These are phyloP conservation scores for Eucalyptus albens DNA, from an alignment of 345 rosid species.

Conservation along the genomic window DNA sequence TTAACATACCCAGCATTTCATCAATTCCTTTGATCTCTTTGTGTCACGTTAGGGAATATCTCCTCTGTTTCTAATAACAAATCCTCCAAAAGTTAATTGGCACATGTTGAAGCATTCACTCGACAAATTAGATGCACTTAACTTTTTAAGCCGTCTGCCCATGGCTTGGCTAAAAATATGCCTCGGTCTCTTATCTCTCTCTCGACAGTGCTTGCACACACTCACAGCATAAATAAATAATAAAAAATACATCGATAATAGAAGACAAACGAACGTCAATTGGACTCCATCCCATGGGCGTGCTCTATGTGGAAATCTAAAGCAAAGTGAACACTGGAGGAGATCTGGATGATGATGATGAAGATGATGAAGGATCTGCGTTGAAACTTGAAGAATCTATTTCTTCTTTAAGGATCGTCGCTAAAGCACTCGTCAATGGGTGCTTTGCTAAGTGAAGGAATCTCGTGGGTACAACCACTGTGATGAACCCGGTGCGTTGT, in stretches of 20 bases:
- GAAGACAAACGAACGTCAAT: not conserved
- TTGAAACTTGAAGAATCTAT: conserved; percentile 2
- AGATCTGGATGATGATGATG: not conserved
- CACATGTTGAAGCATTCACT: not conserved
- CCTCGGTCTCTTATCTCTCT: not conserved
- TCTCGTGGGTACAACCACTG: conserved; percentile 37
- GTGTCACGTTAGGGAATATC: not conserved
- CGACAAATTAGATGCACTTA: not conserved
- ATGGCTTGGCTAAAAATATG: not conserved
- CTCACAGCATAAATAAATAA: not conserved
- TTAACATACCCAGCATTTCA: not conserved
- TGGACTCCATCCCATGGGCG: not conserved
- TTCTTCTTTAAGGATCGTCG: conserved; percentile 38
- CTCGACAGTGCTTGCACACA: not conserved
- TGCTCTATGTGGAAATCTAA: not conserved
- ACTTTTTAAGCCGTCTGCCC: not conserved
- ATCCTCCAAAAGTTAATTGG: not conserved
- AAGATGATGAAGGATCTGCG: not conserved
- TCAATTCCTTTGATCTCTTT: not conserved
- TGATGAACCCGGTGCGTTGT: conserved; percentile 9
- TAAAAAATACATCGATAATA: no score
- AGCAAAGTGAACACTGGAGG: not conserved
- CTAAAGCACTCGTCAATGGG: conserved; percentile 21
- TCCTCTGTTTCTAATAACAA: not conserved
- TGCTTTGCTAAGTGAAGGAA: conserved; percentile 18